phyloP scores from a whole-genome alignment of 1,284 basidiomycete species.

The Cryptococcus maquisensis region DNA sequence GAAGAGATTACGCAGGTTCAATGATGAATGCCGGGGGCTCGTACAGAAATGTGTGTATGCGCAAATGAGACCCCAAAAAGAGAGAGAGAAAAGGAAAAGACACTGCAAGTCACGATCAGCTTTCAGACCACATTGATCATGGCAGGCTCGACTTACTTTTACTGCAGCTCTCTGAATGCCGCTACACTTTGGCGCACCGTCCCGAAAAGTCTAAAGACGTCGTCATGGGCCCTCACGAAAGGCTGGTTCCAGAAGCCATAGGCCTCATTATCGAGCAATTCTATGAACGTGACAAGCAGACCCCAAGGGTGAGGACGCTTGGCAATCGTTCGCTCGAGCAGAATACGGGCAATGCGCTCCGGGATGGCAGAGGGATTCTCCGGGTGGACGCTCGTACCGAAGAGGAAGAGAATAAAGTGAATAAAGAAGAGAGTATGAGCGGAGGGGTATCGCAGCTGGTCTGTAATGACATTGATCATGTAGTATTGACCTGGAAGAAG shows the following conservation, averaged over 20 bases:
- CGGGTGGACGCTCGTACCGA: conserved; percentile 51
- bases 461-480: conserved; percentile 79
- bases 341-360: conserved; percentile 85
- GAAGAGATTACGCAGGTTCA: neutral
- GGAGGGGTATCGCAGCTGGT: conserved; percentile 92
- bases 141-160: neutral
- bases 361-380: conserved; percentile 54
- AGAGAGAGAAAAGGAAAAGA: neutral
- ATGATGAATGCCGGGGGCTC: neutral
- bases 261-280: conserved; percentile 52
- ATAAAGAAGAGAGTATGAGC: conserved; percentile 98
- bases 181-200: conserved; percentile 10
- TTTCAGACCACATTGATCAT: neutral
- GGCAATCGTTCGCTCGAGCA: conserved; percentile 89
- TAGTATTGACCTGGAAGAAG: conserved; percentile 74
- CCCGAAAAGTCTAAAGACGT: conserved; percentile 42
- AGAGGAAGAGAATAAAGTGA: conserved; percentile 79
- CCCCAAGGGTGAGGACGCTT: conserved; percentile 98
- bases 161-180: conserved; percentile 13
- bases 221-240: conserved; percentile 45
- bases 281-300: conserved; percentile 86
- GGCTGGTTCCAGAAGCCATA: conserved; percentile 49
- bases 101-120: neutral
- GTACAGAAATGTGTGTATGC: neutral
- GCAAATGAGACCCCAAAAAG: conserved; percentile 1